Evolutionary conservation across 345 rosid species (phyloP), one percentile per base, ranked within the genome.

Genomic region (Raphanus sativus): DNA sequence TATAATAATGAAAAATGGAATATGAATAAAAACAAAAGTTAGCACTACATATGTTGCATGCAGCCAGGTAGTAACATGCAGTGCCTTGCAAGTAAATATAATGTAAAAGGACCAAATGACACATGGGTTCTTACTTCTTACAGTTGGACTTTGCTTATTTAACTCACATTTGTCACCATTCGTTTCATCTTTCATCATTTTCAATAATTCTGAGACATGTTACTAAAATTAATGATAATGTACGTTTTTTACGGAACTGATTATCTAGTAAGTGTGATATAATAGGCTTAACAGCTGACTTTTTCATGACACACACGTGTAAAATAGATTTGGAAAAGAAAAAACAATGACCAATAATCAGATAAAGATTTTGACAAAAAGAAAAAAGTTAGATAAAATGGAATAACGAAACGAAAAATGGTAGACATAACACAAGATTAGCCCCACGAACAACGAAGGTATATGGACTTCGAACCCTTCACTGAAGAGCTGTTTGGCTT

Each of bases 121-220:
- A 80, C 83, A 74, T 80, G 83, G 72, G 40, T 75, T 80, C 79
- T 74, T 65, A 75, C 75, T 75, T 69, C 79, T 74, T 64, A 75
- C 75, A 78, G 48, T 64, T 75, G 75, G 70, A 67, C 82, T 79
- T 73, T 79, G 82, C 82, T 67, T 79, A 62, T 73, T 52, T 67
- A 74, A 73, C 74, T 73, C 69, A 79, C 82, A 73, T 36, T 73
- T 79, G 58, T 61, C 77, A 45, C 60, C 42, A 61, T 67, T 73
- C 70, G 1, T 67, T 72, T 66, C 62, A 28, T 50, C 32, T 45
- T 78, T 60, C 70, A 73, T 79, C 82, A 62, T 79, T 73, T 68
- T 73, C 70, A 61, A 73, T 78, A 60, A 72, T 78, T 70, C 15
- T n/a, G 17, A 48, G 54, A 9, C 45, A 38, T 38, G 45, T 38